phyloP scores from a whole-genome alignment of 164 flowering plant species.

The Magnolia changhungtana region DNA sequence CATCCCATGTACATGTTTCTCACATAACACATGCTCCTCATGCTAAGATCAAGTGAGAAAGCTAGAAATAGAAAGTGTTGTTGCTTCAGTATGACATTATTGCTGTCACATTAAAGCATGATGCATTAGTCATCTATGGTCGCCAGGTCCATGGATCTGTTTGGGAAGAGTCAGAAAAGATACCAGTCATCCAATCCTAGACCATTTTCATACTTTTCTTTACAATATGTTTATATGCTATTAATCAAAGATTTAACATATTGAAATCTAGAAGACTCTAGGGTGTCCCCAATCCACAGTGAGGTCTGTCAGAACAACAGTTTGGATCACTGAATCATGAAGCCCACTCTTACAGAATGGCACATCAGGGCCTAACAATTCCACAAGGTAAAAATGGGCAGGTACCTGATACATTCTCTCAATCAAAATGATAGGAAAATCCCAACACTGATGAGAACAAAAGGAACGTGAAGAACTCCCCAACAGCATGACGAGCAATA shows the following conservation, averaged over 20 bases:
- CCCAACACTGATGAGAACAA: background rate
- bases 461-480: background rate
- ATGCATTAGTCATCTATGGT: no score
- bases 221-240: no score
- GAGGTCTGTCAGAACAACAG: no score
- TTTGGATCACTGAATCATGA: no score
- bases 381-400: background rate
- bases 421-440: background rate
- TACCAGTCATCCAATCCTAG: background rate
- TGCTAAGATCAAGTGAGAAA: background rate
- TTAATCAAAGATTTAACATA: no score
- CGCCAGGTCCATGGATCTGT: no score
- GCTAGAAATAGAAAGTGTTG: background rate
- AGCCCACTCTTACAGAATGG: no score
- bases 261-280: no score
- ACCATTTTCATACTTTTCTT: no score
- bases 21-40: background rate
- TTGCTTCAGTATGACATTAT: background rate
- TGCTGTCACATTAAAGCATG: no score
- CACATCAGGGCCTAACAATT: no score
- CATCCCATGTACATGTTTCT: background rate
- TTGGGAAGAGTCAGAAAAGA: background rate
- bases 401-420: background rate
- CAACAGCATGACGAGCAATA: background rate
- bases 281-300: no score